Evolutionary conservation across 371 early-diverging fungal species (phyloP).

Genomic region (Syncephalastrum contaminatum): DNA sequence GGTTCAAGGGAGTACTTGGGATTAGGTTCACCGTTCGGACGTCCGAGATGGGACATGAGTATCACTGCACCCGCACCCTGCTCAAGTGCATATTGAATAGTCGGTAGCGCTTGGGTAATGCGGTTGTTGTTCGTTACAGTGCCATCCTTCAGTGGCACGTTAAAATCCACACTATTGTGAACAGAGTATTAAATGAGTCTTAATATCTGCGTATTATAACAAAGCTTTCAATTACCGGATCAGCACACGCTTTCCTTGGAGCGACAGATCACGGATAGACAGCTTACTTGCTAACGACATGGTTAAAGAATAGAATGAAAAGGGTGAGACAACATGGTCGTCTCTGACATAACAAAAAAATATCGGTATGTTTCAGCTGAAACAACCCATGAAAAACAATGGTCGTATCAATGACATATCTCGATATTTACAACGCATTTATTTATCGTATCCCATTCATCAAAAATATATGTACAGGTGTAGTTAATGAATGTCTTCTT

Average conservation of each 20-base stretch:
- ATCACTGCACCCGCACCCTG: conserved; percentile 87
- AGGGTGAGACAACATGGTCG: not conserved
- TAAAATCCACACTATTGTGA: conserved; percentile 91
- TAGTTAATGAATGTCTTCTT: too few species aligned
- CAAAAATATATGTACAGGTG: too few species aligned
- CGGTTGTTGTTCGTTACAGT: conserved; percentile 96
- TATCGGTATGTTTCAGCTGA: too few species aligned
- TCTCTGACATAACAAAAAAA: too few species aligned
- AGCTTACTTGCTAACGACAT: conserved; percentile 74
- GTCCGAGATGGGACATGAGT: conserved; percentile 97
- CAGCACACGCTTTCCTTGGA: conserved; percentile 87
- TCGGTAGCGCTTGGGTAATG: conserved; percentile 95
- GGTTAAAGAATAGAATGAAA: conserved; percentile 1
- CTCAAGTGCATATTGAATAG: conserved; percentile 88
- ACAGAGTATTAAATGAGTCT: not conserved
- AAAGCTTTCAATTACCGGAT: conserved; percentile 68
- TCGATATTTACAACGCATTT: too few species aligned
- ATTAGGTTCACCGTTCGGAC: conserved; percentile 91
- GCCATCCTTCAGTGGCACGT: conserved; percentile 95
- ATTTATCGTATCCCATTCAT: too few species aligned
- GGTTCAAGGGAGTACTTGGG: conserved; percentile 91
- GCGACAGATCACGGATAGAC: conserved; percentile 80
- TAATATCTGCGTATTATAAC: not conserved
- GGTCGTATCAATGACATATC: too few species aligned
- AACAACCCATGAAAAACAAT: too few species aligned